Evolutionary conservation across 2,329 filamentous ascomycete genomes (phyloP).

Genomic region (Cladosporium halotolerans): DNA sequence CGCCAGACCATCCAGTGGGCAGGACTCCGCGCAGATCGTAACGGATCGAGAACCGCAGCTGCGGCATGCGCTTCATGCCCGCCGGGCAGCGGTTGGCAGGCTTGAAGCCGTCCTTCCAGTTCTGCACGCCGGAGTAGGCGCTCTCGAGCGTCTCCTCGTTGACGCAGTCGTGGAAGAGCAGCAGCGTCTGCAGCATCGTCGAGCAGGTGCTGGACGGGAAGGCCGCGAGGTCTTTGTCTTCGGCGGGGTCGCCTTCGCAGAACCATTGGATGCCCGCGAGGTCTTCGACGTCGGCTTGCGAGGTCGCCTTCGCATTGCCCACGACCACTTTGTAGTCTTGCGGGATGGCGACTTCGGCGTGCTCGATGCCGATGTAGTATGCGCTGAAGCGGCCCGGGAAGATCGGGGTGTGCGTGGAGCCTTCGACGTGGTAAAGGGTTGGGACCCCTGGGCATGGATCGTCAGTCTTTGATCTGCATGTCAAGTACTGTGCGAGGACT

Average conservation of each 20-base stretch:
- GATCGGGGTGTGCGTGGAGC: constrained; percentile 5
- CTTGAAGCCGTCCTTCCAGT: constrained; percentile 22
- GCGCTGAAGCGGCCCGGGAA: constrained; percentile 37
- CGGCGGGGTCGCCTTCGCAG: constrained; percentile 28
- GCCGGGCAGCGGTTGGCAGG: constrained; percentile 35
- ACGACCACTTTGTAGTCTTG: constrained; percentile 40
- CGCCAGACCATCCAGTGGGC: constrained; percentile 41
- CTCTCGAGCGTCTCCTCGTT: constrained; percentile 19
- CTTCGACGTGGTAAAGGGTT: constrained; percentile 7
- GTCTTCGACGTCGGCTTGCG: constrained; percentile 19
- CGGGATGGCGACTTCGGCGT: constrained; percentile 41
- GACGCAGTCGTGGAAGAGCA: constrained; percentile 40
- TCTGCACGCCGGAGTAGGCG: constrained; percentile 21
- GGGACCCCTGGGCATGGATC: not conserved
- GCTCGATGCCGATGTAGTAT: constrained; percentile 39
- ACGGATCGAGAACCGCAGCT: constrained; percentile 43
- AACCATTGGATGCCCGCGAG: constrained; percentile 31
- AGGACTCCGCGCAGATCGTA: constrained; percentile 41
- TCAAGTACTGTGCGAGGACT: not conserved
- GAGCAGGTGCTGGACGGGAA: constrained; percentile 36
- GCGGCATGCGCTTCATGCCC: constrained; percentile 42
- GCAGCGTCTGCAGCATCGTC: constrained; percentile 40
- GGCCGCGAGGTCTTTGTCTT: constrained; percentile 13
- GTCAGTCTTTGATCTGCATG: no score
- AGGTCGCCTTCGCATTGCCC: constrained; percentile 35